These are phyloP conservation scores for Cynanchum wilfordii DNA, from an alignment of 257 asterid genomes.

Conservation along the genomic window DNA sequence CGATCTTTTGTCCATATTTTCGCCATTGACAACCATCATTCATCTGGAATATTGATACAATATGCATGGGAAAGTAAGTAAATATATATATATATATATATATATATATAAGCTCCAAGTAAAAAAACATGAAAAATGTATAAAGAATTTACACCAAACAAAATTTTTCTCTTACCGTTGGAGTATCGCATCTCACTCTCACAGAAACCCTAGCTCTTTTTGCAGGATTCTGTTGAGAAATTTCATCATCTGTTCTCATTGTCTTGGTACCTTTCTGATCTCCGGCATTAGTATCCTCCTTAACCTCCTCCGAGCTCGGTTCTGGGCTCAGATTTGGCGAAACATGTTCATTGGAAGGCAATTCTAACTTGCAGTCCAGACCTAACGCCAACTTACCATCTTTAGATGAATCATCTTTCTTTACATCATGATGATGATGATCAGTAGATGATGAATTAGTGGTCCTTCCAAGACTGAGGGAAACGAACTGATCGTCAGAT, in stretches of 20 bases:
- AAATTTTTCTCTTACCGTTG: constrained; percentile 46
- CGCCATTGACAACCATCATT: constrained; percentile 99
- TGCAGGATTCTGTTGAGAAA: constrained; percentile 55
- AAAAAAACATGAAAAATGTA: not conserved
- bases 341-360: constrained; percentile 7
- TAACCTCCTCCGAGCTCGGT: constrained; percentile 50
- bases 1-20: constrained; percentile 89
- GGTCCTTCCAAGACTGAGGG: constrained; percentile 69
- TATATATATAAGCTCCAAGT: not conserved
- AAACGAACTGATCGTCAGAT: constrained; percentile 26
- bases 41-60: constrained; percentile 44
- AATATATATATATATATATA: no score
- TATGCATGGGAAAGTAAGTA: not conserved
- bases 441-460: constrained; percentile 35
- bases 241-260: constrained; percentile 56
- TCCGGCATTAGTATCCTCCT: constrained; percentile 33
- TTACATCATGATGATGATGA: constrained; percentile 1
- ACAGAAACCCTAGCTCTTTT: constrained; percentile 97
- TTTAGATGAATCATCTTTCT: constrained; percentile 24
- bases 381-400: constrained; percentile 49
- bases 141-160: not conserved
- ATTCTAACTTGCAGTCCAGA: constrained; percentile 50
- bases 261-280: constrained; percentile 39
- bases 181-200: constrained; percentile 83
- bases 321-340: constrained; percentile 46